Evolutionary conservation across 2,329 filamentous ascomycete species (phyloP).

Genomic region (Talaromyces sp.): DNA sequence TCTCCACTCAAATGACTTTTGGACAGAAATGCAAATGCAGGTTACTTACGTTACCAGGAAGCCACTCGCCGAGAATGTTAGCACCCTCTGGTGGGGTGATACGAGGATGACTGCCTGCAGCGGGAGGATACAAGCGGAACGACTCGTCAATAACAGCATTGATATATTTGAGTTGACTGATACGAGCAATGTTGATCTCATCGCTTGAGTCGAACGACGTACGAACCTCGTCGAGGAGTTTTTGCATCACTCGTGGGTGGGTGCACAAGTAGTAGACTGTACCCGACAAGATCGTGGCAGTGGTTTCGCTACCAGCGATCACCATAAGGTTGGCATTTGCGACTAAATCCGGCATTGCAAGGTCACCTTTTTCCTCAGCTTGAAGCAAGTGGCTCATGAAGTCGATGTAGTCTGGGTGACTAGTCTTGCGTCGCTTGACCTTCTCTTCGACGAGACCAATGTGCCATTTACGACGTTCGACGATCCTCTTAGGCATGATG

Average conservation of each 20-base stretch:
- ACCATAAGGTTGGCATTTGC: slow-evolving; percentile 23
- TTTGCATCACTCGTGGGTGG: slow-evolving; percentile 32
- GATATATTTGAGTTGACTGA: slow-evolving; percentile 38
- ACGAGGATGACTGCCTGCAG: slow-evolving; percentile 26
- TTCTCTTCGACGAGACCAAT: slow-evolving; percentile 15
- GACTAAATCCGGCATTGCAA: slow-evolving; percentile 6
- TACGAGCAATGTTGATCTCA: slow-evolving; percentile 38
- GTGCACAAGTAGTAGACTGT: slow-evolving; percentile 41
- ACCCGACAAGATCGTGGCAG: slow-evolving; percentile 44
- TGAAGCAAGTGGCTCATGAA: slow-evolving; percentile 14
- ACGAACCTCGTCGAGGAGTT: slow-evolving; percentile 41
- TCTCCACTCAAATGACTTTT: background rate
- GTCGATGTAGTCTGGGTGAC: slow-evolving; percentile 10
- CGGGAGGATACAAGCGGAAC: slow-evolving; percentile 42
- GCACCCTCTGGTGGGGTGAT: slow-evolving; percentile 22
- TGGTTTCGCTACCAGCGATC: slow-evolving; percentile 47
- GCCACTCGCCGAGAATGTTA: slow-evolving; percentile 22
- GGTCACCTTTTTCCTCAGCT: slow-evolving; percentile 10
- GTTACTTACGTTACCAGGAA: slow-evolving; percentile 23
- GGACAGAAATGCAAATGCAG: background rate
- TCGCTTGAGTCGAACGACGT: slow-evolving; percentile 33
- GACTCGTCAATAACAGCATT: slow-evolving; percentile 43
- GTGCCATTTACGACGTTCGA: slow-evolving; percentile 15
- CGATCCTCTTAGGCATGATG: slow-evolving; percentile 12
- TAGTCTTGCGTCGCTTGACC: slow-evolving; percentile 12